Base-by-base conservation (phyloP, 2,329 filamentous ascomycete genomes). In the Cladophialophora chaetospira region DNA sequence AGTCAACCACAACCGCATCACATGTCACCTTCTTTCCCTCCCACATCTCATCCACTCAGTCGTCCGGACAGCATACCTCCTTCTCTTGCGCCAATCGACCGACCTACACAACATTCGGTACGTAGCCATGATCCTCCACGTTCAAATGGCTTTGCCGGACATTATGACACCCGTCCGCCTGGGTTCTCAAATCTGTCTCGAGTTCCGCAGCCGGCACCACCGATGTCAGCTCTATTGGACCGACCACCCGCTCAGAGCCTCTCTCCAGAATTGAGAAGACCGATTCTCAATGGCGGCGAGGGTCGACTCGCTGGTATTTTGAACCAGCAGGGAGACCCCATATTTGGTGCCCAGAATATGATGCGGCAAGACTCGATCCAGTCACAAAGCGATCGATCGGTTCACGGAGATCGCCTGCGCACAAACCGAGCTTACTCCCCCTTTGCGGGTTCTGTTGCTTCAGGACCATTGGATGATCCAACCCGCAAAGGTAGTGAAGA, bases 401-500 rank as follows among this genome's bases (percentile, higher is more conserved):
- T 62, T 1, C 38, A 63, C 51, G 65, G 65, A 10, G 64, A 66
- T 51, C 56, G 64, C 9, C 38, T 58, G 19, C 53, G 46, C 67
- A 73, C 42, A 68, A 73, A 46, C 62, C 70, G 42, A 67, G 64
- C 72, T 4, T 68, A 73, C 43, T 68, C 69, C 2, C 66, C 70
- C n/a, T 68, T 71, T 6, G 69, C 73, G 2, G 66, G 67, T 3
- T 67, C 73, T 4, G 66, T 70, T 0, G 62, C 65, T 3, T 68
- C 67, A 9, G 61, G 67, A 6, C 63, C 68, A 29, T 48, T 65
- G 8, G 75, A 76, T 21, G 73, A 75, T 13, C 70, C 71, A 50
- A 69, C 69, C n/a, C 71, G 75, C 13, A 76, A 76, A 60, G 73
- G 72, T 53, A 80, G 75, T 66, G 82, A 84, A 47, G 79, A 82